A percentile compares a stretch with the other conserved stretches of the same genome.
Evolutionary conservation across 2,329 filamentous ascomycete genomes (phyloP).

Genomic region (Polytolypa hystricis): DNA sequence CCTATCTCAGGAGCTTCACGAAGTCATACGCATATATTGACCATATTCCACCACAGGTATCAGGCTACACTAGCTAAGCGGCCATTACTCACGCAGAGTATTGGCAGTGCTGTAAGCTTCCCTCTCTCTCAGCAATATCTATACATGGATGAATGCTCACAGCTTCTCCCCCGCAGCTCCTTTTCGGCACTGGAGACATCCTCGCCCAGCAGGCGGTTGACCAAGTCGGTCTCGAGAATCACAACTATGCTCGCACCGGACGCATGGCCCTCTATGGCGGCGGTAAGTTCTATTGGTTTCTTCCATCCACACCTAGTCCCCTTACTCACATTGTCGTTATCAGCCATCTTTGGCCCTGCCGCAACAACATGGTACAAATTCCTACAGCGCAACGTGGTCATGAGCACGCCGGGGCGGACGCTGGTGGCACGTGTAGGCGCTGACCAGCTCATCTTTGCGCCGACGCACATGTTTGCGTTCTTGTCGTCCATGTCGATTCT

Average conservation of each 20-base stretch:
- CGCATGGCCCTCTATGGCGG: slow-evolving; percentile 41
- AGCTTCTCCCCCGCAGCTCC: slow-evolving; percentile 39
- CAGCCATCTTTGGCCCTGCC: slow-evolving; percentile 76
- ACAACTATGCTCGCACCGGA: slow-evolving; percentile 48
- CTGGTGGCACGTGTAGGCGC: slow-evolving; percentile 65
- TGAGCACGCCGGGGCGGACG: slow-evolving; percentile 53
- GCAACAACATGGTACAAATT: slow-evolving; percentile 80
- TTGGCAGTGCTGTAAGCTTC: slow-evolving; percentile 61
- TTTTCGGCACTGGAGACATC: slow-evolving; percentile 85
- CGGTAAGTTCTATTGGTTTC: slow-evolving; percentile 27
- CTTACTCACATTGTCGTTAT: too few relatives aligned
- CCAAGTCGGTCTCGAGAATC: slow-evolving; percentile 62
- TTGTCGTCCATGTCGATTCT: slow-evolving; percentile 73
- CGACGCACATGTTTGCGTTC: slow-evolving; percentile 72
- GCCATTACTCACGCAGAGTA: slow-evolving; percentile 78
- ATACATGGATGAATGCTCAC: not conserved
- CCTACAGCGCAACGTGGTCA: slow-evolving; percentile 60
- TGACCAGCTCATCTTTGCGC: slow-evolving; percentile 76
- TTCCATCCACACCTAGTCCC: too few relatives aligned
- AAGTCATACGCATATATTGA: too few relatives aligned
- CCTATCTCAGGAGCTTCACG: too few relatives aligned
- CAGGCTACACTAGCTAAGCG: slow-evolving; percentile 67
- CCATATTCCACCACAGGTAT: too few relatives aligned
- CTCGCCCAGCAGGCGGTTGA: slow-evolving; percentile 88
- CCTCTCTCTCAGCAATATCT: too few relatives aligned